These are phyloP conservation scores for Metschnikowia lochheadii DNA, from an alignment of 805 yeast species.

Conservation along the genomic window DNA sequence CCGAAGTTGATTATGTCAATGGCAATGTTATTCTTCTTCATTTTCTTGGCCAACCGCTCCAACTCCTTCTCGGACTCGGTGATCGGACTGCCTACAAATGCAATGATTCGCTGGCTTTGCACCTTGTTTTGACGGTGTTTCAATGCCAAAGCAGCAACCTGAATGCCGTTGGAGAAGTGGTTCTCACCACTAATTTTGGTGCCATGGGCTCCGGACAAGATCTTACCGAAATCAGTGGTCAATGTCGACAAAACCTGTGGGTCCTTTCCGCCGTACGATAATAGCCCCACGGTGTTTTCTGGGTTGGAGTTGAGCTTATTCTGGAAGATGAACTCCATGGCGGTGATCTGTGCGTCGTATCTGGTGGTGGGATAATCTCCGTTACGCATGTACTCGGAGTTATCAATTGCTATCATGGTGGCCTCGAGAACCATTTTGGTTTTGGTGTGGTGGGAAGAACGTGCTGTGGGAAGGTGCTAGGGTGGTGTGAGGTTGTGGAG, in stretches of 20 bases:
- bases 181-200: slow-evolving; percentile 62
- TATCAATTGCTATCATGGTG: slow-evolving; percentile 90
- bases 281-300: slow-evolving; percentile 87
- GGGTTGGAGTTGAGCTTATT: slow-evolving; percentile 86
- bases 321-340: slow-evolving; percentile 82
- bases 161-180: slow-evolving; percentile 78
- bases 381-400: slow-evolving; percentile 92
- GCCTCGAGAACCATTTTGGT: slow-evolving; percentile 87
- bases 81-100: slow-evolving; percentile 86
- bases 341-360: slow-evolving; percentile 87
- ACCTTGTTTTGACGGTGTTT: slow-evolving; percentile 94
- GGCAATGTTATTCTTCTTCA: slow-evolving; percentile 90
- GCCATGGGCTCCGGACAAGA: slow-evolving; percentile 79
- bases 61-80: slow-evolving; percentile 64
- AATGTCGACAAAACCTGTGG: slow-evolving; percentile 87
- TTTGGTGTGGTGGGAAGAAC: background rate
- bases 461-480: background rate
- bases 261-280: slow-evolving; percentile 80
- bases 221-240: slow-evolving; percentile 81
- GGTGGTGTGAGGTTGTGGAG: slow-evolving; percentile 4
- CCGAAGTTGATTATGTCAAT: slow-evolving; percentile 91
- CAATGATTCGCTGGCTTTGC: slow-evolving; percentile 85
- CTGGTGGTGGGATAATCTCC: slow-evolving; percentile 90
- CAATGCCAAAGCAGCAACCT: slow-evolving; percentile 86
- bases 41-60: slow-evolving; percentile 79